phyloP scores from a whole-genome alignment of 352 stramenopile species.

The Phytophthora europaea region DNA sequence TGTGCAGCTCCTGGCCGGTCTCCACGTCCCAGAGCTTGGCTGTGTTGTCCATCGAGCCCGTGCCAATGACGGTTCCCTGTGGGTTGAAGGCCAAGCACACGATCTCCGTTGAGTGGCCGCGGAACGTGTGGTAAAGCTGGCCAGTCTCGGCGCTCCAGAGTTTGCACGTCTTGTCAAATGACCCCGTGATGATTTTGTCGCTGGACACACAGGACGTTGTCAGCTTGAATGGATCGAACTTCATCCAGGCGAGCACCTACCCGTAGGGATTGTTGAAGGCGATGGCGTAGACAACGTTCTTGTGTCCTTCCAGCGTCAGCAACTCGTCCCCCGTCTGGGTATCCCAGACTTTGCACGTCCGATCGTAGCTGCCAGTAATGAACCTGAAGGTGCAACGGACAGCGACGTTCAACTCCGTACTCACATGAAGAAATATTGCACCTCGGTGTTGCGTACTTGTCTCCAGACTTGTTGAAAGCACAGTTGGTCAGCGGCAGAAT shows the following conservation, averaged over 20 bases:
- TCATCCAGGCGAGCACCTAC: conserved; percentile 29
- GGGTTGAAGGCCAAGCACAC: conserved; percentile 97
- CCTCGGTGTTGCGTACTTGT: conserved; percentile 75
- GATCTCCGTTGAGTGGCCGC: conserved; percentile 96
- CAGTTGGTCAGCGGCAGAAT: conserved; percentile 97
- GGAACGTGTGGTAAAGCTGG: conserved; percentile 95
- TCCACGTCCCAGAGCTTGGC: conserved; percentile 97
- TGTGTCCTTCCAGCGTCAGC: conserved; percentile 94
- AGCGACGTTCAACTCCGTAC: not conserved
- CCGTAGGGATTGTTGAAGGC: conserved; percentile 98
- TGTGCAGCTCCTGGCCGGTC: conserved; percentile 95
- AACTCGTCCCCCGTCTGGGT: conserved; percentile 95
- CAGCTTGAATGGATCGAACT: not conserved
- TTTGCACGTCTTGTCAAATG: conserved; percentile 97
- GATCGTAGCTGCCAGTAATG: conserved; percentile 96
- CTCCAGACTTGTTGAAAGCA: conserved; percentile 97
- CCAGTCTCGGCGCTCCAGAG: conserved; percentile 96
- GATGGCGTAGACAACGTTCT: conserved; percentile 97
- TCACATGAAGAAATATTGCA: not conserved
- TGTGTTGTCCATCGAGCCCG: conserved; percentile 95
- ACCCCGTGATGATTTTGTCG: conserved; percentile 96
- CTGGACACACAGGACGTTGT: conserved; percentile 30
- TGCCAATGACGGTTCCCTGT: conserved; percentile 92
- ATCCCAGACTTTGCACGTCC: conserved; percentile 97
- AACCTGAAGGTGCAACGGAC: conserved; percentile 65